Base-by-base conservation (phyloP, 495 filamentous ascomycete species). In the Tuber brumale region DNA sequence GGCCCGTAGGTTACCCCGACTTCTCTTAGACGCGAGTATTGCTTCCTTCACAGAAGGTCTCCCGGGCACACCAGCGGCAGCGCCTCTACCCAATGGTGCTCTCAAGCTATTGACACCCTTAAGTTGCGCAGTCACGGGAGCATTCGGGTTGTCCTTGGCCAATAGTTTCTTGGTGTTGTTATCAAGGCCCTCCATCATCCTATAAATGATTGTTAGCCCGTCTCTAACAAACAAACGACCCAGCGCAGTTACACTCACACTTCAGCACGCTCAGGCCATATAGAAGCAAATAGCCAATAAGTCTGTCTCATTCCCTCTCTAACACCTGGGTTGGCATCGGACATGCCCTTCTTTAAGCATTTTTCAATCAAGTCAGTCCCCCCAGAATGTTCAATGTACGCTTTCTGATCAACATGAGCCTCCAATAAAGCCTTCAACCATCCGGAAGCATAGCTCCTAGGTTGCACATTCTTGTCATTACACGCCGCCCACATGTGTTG, bases 391-490 rank as follows among this genome's bases (percentile, higher is more conserved):
- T 97, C 95, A 71, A 97, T 86, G 16, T 93, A 89, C 72, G 85
- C 88, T 84, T 93, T 97, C 81, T 97, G 91, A 78, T 91, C 88
- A 5, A 89, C 84, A 82, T 97, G 92, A 76, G 92, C 92, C 73
- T 86, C 90, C 44, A 99, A 84, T 46, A 98, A 78, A 4, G 91
- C 93, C 83, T 89, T 92, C 19, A 98, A 85, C 95, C 95, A 99
- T 19, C 89, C 92, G 31, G 92, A 85, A 18, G 91, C 91, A 84
- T 89, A 97, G 2, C 88, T 88, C 71, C 95, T 89, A 41, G 94
- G 88, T 78, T 93, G 91, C 2, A 93, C 90, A 83, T 97, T 98
- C 85, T 97, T 99, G 83, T 98, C 95, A 82, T 94, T 91, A 72
- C 87, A 90, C 42, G 96, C 94, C 74, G 84, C 84, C 83, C 89